Evolutionary conservation across 345 rosid genomes (phyloP).

Genomic region (Linum lewisii): DNA sequence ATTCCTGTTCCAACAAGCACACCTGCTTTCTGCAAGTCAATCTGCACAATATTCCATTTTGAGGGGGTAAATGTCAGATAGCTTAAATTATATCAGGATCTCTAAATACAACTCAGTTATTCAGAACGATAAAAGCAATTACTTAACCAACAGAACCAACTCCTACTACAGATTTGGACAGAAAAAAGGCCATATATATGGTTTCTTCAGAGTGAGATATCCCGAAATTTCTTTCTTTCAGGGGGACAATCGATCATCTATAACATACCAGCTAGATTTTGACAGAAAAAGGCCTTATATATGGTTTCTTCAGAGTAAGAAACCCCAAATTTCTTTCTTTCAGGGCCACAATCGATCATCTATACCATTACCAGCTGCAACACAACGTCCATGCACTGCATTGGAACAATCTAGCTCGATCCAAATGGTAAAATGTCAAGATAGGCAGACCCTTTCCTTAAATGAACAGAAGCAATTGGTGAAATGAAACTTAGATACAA

Average conservation of each 20-base stretch:
- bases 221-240: not conserved
- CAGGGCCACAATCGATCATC: too few species aligned
- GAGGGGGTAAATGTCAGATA: not conserved
- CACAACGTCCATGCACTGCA: too few species aligned
- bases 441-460: too few species aligned
- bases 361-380: too few species aligned
- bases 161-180: not conserved
- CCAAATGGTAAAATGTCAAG: too few species aligned
- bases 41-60: conserved; percentile 32
- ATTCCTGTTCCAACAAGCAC: conserved; percentile 98
- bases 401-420: too few species aligned
- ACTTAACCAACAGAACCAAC: not conserved
- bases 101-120: conserved; percentile 1
- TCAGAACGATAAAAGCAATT: not conserved
- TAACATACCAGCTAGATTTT: not conserved
- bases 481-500: too few species aligned
- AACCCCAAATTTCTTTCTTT: not conserved
- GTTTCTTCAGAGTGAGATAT: not conserved
- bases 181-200: not conserved
- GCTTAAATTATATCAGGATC: not conserved
- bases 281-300: not conserved
- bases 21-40: conserved; percentile 72
- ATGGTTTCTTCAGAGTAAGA: not conserved
- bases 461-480: too few species aligned
- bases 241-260: too few species aligned